Percentiles rank a stretch among this genome's conserved stretches.
phyloP scores from a whole-genome alignment of 306 rosid species.

The Hippophae gyantsensis region DNA sequence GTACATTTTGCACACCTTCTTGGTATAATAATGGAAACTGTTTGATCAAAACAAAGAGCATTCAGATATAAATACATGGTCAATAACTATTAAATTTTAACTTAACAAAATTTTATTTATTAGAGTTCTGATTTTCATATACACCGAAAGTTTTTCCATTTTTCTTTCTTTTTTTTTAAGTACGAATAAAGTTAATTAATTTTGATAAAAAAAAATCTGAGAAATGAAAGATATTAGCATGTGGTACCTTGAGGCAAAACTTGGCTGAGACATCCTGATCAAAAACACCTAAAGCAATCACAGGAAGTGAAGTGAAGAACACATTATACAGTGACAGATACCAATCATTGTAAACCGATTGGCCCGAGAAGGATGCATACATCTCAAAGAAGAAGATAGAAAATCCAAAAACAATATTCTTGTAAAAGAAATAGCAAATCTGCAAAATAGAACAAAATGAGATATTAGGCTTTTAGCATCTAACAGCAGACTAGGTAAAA shows the following conservation, averaged over 20 bases:
- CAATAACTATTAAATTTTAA: neutral
- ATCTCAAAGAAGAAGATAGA: constrained; percentile 73
- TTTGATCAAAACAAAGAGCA: constrained; percentile 9
- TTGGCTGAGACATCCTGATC: constrained; percentile 85
- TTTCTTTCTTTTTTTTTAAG: too few relatives aligned
- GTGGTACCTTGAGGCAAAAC: constrained; percentile 66
- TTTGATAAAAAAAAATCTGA: too few relatives aligned
- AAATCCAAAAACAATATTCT: constrained; percentile 83
- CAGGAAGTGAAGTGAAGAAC: constrained; percentile 97
- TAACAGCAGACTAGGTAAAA: neutral
- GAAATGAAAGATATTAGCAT: neutral
- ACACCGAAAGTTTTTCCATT: too few relatives aligned
- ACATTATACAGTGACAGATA: constrained; percentile 73
- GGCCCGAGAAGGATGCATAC: constrained; percentile 84
- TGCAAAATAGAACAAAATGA: constrained; percentile 21
- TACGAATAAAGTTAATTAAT: too few relatives aligned
- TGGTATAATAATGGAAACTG: constrained; percentile 91
- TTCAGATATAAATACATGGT: neutral
- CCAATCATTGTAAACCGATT: constrained; percentile 86
- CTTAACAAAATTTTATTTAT: neutral
- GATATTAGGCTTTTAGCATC: too few relatives aligned
- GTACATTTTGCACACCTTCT: constrained; percentile 83
- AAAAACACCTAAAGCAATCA: constrained; percentile 87
- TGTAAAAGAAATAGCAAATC: constrained; percentile 98
- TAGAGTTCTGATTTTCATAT: too few relatives aligned